Evolutionary conservation across 106 monocot species (phyloP), one percentile per base, ranked within the genome.

Genomic region (Xerophyta viscosa): DNA sequence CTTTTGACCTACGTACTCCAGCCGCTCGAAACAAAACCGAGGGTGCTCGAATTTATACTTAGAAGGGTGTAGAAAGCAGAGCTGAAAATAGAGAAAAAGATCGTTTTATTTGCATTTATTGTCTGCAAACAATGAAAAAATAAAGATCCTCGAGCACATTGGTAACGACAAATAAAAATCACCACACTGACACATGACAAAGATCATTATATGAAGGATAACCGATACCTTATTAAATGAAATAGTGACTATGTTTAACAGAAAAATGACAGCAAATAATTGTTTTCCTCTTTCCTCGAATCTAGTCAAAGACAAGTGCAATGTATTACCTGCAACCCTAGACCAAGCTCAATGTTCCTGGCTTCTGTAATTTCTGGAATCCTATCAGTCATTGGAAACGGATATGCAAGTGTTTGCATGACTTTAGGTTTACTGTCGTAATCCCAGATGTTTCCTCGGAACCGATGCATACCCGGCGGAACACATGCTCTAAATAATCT

Each of bases 391-490:
- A 73, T 65, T 37, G 61, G 64, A 54, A 84, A 65, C 47, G 94
- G 94, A 76, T 96, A 96, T 57, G 81, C 80, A 1, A 96, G 52
- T 26, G 57, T 33, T 50, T 63, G 46, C 88, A 96, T 81, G 39
- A 96, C 76, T 53, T 78, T 61, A 2, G 94, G 88, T 56, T 84
- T 78, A 64, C 67, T 67, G 45, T 96, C 94, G 63, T 72, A 96
- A 49, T 96, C 94, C 94, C 94, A 96, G 17, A 96, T 76, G 37
- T 96, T 96, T 13, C 84, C 84, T 31, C 94, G 68, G 51, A 96
- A 96, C 13, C 94, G 84, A 68, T 96, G 94, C 94, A 96, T 96
- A 15, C 94, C 94, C 24, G 94, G 94, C n/a, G 94, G 94, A 11
- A 96, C 94, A 47, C 88, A 96, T 18, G 85, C 88, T 64, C 94